Conservation (phyloP, 73 alveolate genomes). For the Stentor roeselii region DNA sequence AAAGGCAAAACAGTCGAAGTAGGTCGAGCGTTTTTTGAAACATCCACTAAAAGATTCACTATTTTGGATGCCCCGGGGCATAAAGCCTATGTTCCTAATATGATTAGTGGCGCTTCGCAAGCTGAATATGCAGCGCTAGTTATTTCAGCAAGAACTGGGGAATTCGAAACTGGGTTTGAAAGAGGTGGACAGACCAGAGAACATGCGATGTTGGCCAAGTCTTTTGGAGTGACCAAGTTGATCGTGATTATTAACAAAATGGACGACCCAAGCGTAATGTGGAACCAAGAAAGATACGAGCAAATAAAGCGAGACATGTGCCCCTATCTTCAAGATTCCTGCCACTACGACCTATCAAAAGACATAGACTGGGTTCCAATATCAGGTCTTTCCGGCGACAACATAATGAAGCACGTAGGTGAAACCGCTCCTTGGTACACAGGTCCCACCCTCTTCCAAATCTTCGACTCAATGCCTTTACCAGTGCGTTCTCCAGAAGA, state of each 20-base stretch:
- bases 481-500: constrained; percentile 88
- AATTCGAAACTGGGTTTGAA: constrained; percentile 99
- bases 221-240: constrained; percentile 92
- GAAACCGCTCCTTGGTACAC: constrained; percentile 93
- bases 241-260: constrained; percentile 97
- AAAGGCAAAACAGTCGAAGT: constrained; percentile 99
- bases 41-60: constrained; percentile 82
- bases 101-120: constrained; percentile 99
- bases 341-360: neutral
- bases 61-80: constrained; percentile 99
- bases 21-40: constrained; percentile 97
- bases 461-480: constrained; percentile 82
- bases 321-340: constrained; percentile 41
- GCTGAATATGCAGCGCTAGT: constrained; percentile 98
- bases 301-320: constrained; percentile 56
- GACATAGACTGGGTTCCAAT: constrained; percentile 58
- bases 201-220: constrained; percentile 95
- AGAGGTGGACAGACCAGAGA: constrained; percentile 99
- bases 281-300: constrained; percentile 85
- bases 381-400: constrained; percentile 87
- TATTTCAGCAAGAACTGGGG: constrained; percentile 96
- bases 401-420: constrained; percentile 75
- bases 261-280: constrained; percentile 73
- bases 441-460: constrained; percentile 94
- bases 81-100: constrained; percentile 98